phyloP scores from a whole-genome alignment of 805 yeast species.

The Spathaspora sp. region DNA sequence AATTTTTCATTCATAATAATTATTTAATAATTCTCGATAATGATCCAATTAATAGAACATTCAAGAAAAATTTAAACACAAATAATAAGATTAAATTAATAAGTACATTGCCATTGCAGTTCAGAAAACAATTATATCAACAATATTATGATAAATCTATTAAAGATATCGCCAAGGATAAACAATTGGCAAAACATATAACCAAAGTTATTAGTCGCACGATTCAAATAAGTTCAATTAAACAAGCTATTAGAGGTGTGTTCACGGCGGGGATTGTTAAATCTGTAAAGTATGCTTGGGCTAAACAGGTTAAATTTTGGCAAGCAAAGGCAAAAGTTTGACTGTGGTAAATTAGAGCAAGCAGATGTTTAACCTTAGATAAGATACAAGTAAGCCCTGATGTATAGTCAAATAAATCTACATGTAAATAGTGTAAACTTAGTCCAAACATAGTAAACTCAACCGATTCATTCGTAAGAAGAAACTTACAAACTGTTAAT shows the following conservation, averaged over 20 bases:
- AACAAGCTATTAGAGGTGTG: conserved; percentile 80
- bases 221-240: conserved; percentile 64
- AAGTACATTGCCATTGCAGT: conserved; percentile 45
- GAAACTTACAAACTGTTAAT: too few species aligned
- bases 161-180: conserved; percentile 41
- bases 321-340: not conserved
- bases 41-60: conserved; percentile 8
- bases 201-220: conserved; percentile 28
- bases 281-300: conserved; percentile 70
- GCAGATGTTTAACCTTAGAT: too few species aligned
- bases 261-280: conserved; percentile 80
- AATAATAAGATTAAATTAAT: conserved; percentile 24
- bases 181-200: conserved; percentile 19
- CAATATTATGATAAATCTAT: conserved; percentile 26
- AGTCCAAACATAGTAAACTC: too few species aligned
- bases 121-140: conserved; percentile 38
- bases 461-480: too few species aligned
- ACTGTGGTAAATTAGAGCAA: too few species aligned
- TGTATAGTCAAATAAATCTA: too few species aligned
- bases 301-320: conserved; percentile 46
- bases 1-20: conserved; percentile 18
- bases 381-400: too few species aligned
- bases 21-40: conserved; percentile 14
- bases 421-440: too few species aligned
- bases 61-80: conserved; percentile 10